Percentiles rank a stretch among this genome's conserved stretches.
phyloP scores from a whole-genome alignment of 2,329 filamentous ascomycete genomes.

The Pseudogymnoascus sp. region DNA sequence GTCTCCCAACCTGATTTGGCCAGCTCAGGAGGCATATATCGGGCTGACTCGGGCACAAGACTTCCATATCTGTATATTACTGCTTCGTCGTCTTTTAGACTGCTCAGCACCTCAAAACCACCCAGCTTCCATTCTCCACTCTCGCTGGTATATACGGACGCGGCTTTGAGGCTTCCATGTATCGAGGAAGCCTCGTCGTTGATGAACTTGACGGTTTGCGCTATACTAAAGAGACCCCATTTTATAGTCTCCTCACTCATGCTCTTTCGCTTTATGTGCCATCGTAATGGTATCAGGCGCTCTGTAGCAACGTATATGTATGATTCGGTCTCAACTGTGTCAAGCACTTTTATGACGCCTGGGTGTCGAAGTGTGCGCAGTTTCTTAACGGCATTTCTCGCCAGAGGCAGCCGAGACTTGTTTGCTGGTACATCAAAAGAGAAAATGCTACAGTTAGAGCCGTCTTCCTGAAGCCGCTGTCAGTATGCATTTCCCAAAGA shows the following conservation, averaged over 20 bases:
- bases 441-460: constrained; percentile 91
- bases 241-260: constrained; percentile 87
- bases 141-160: constrained; percentile 86
- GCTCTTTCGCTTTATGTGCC: constrained; percentile 84
- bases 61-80: constrained; percentile 88
- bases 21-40: constrained; percentile 83
- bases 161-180: constrained; percentile 76
- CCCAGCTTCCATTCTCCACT: constrained; percentile 97
- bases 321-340: constrained; percentile 92
- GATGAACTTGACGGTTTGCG: constrained; percentile 92
- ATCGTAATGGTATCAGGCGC: constrained; percentile 74
- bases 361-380: constrained; percentile 87
- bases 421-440: constrained; percentile 83
- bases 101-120: constrained; percentile 89
- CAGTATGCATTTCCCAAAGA: constrained; percentile 11
- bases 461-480: constrained; percentile 61
- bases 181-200: constrained; percentile 89
- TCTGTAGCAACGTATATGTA: constrained; percentile 97
- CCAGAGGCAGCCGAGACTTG: constrained; percentile 72
- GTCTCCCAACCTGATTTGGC: constrained; percentile 82
- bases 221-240: constrained; percentile 86
- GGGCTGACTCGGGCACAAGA: constrained; percentile 71
- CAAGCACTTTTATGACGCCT: constrained; percentile 86
- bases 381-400: constrained; percentile 90
- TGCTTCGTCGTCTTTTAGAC: constrained; percentile 90